These are phyloP conservation scores for Yarrowia porcina DNA, from an alignment of 805 yeast species.

Conservation along the genomic window DNA sequence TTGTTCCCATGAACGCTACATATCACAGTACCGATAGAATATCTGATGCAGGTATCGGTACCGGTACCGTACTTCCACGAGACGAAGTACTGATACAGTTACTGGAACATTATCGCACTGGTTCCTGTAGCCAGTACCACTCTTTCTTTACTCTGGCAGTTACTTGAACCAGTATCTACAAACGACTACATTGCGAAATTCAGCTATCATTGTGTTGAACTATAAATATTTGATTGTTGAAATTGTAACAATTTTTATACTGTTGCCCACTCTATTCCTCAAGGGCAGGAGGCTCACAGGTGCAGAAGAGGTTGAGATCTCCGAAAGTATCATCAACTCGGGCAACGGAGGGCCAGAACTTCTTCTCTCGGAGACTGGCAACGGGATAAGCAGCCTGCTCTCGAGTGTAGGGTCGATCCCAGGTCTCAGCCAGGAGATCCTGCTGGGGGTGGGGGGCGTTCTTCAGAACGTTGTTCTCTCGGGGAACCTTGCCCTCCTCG, in stretches of 20 bases:
- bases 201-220: conserved; percentile 14
- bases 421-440: conserved; percentile 68
- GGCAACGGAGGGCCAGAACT: conserved; percentile 94
- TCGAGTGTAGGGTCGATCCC: conserved; percentile 89
- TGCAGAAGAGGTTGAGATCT: conserved; percentile 86
- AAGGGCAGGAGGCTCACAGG: conserved; percentile 50
- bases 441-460: conserved; percentile 89
- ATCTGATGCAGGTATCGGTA: no score
- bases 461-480: conserved; percentile 56
- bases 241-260: not conserved
- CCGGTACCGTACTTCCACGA: no score
- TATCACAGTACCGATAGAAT: no score
- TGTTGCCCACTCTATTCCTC: conserved; percentile 24
- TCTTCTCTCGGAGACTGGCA: conserved; percentile 64
- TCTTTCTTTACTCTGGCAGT: no score
- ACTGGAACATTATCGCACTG: no score
- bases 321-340: conserved; percentile 94
- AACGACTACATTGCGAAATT: not conserved
- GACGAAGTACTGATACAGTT: no score
- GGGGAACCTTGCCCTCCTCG: conserved; percentile 58
- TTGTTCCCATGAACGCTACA: no score
- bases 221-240: conserved; percentile 2
- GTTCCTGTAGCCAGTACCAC: no score
- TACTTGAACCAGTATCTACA: no score
- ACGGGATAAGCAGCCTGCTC: conserved; percentile 93